phyloP scores from a whole-genome alignment of 768 basidiomycete genomes.

The Russula virescens region DNA sequence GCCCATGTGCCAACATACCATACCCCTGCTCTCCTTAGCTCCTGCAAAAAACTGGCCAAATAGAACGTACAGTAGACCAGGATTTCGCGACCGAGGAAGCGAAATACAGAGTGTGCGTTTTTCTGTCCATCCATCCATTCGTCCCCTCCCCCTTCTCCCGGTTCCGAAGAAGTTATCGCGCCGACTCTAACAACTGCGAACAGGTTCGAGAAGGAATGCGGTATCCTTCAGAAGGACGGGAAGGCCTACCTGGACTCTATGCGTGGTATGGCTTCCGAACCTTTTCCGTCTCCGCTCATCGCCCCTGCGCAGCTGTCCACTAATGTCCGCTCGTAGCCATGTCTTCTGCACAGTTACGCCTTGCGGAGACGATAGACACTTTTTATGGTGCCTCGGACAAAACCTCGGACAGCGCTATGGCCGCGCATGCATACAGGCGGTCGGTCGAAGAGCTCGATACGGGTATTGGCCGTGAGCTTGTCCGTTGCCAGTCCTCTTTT shows the following conservation, averaged over 20 bases:
- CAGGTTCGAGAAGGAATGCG: conserved; percentile 96
- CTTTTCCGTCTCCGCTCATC: background rate
- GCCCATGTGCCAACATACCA: conserved; percentile 14
- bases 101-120: conserved; percentile 80
- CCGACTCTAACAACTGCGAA: background rate
- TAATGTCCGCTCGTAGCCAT: conserved; percentile 52
- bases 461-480: conserved; percentile 78
- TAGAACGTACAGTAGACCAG: conserved; percentile 90
- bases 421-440: conserved; percentile 92
- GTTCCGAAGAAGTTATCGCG: background rate
- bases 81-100: conserved; percentile 92
- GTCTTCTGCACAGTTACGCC: conserved; percentile 86
- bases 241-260: conserved; percentile 94
- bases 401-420: conserved; percentile 90
- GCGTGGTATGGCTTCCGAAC: conserved; percentile 54
- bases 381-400: conserved; percentile 88
- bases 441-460: conserved; percentile 92
- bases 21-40: conserved; percentile 43
- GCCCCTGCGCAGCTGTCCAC: background rate
- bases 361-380: conserved; percentile 88
- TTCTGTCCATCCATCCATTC: background rate
- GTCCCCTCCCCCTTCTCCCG: background rate
- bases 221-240: conserved; percentile 88
- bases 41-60: conserved; percentile 97
- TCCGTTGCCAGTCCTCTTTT: conserved; percentile 36